Conservation (phyloP, 140 eudicot species). For the Flaveria floridana region DNA sequence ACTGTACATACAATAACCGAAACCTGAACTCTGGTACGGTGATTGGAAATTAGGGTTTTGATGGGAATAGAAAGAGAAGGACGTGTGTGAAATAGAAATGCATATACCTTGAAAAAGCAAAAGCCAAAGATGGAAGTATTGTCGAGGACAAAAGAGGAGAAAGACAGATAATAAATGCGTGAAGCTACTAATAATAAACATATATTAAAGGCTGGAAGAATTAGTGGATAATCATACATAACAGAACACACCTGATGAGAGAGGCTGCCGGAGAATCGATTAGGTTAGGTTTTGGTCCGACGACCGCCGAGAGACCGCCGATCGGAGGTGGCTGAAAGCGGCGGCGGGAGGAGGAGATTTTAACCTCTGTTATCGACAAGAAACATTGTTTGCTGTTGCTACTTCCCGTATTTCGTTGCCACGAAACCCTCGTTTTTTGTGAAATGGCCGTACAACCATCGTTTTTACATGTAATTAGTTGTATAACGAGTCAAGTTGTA, state of each 20-base stretch:
- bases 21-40: background rate
- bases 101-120: slow-evolving; percentile 10
- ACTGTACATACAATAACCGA: background rate
- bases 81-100: background rate
- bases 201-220: slow-evolving; percentile 13
- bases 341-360: slow-evolving; percentile 33
- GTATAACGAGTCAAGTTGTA: no score
- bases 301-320: slow-evolving; percentile 20
- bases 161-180: slow-evolving; percentile 42
- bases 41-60: slow-evolving; percentile 33
- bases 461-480: background rate
- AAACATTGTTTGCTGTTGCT: no score
- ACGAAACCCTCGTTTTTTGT: no score
- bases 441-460: background rate
- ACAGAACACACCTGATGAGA: slow-evolving; percentile 22
- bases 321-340: slow-evolving; percentile 24
- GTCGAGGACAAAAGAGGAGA: slow-evolving; percentile 37
- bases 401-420: no score
- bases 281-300: background rate
- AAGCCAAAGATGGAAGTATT: slow-evolving; percentile 41
- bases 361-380: background rate
- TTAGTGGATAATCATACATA: slow-evolving; percentile 1
- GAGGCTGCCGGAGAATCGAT: slow-evolving; percentile 23
- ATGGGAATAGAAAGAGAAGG: slow-evolving; percentile 20
- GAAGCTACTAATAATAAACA: slow-evolving; percentile 10